A percentile compares a stretch with the other conserved stretches of the same genome.
Conservation (phyloP, 768 basidiomycete genomes). For the Mycena capillaripes region DNA sequence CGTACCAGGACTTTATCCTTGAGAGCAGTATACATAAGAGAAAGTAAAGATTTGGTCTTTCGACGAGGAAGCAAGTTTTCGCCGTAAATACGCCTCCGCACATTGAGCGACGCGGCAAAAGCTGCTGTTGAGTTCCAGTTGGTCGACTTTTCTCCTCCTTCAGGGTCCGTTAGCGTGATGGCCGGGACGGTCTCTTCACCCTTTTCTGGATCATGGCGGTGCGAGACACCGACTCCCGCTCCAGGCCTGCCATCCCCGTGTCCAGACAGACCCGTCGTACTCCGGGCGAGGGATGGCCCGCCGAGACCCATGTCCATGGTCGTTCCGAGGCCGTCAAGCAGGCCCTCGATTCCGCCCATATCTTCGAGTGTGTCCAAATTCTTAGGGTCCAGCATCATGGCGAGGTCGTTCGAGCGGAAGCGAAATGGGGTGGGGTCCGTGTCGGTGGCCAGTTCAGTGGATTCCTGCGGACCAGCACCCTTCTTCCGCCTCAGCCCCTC, state of each 20-base stretch:
- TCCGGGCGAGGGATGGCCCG: slow-evolving; percentile 26
- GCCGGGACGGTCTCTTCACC: slow-evolving; percentile 46
- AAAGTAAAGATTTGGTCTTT: slow-evolving; percentile 76
- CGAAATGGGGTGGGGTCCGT: slow-evolving; percentile 78
- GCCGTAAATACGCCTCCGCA: slow-evolving; percentile 80
- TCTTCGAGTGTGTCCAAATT: slow-evolving; percentile 71
- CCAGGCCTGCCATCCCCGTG: slow-evolving; percentile 39
- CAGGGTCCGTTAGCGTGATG: slow-evolving; percentile 57
- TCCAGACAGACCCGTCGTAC: slow-evolving; percentile 21
- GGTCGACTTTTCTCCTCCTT: slow-evolving; percentile 47
- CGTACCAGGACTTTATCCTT: slow-evolving; percentile 92
- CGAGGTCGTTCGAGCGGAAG: slow-evolving; percentile 82
- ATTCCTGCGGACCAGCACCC: slow-evolving; percentile 37
- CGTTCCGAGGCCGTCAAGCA: slow-evolving; percentile 84
- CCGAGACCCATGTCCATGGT: slow-evolving; percentile 63
- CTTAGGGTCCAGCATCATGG: slow-evolving; percentile 93
- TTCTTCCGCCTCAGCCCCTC: slow-evolving; percentile 40
- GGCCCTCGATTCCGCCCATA: slow-evolving; percentile 78
- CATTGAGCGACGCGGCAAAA: slow-evolving; percentile 65
- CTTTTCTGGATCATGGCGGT: slow-evolving; percentile 44
- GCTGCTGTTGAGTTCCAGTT: slow-evolving; percentile 39
- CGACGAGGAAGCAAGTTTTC: slow-evolving; percentile 80
- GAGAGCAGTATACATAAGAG: slow-evolving; percentile 87
- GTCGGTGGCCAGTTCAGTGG: slow-evolving; percentile 55
- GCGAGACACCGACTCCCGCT: slow-evolving; percentile 37